Evolutionary conservation across 345 rosid genomes (phyloP).

Genomic region (Physaria fendleri): DNA sequence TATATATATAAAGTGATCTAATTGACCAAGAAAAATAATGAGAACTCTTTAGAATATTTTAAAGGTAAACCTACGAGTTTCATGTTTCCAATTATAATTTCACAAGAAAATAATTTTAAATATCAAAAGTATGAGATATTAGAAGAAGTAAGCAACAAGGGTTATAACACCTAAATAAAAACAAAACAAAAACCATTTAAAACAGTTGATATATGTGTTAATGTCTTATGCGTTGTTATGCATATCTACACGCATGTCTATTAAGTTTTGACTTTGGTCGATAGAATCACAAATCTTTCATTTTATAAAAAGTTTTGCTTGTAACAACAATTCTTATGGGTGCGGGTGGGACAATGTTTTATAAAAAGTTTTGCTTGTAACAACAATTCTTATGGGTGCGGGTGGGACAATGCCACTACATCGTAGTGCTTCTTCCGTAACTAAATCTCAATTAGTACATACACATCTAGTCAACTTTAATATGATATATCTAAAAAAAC

Average conservation of each 20-base stretch:
- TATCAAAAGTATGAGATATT: background rate
- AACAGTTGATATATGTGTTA: background rate
- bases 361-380: background rate
- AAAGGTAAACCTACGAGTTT: background rate
- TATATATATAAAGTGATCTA: background rate
- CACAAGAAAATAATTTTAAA: background rate
- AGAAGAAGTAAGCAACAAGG: background rate
- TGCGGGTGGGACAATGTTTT: conserved; percentile 31
- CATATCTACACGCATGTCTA: conserved; percentile 16
- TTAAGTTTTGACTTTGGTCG: conserved; percentile 21
- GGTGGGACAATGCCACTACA: conserved; percentile 32
- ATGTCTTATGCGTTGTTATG: conserved; percentile 20
- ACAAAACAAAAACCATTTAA: background rate
- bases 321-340: background rate
- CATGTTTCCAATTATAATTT: background rate
- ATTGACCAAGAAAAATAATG: background rate
- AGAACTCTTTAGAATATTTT: background rate
- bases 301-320: background rate
- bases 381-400: conserved; percentile 13
- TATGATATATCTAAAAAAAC: conserved; percentile 1
- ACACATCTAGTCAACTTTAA: conserved; percentile 24
- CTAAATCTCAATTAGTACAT: conserved; percentile 24
- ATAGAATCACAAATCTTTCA: conserved; percentile 11
- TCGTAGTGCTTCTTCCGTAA: conserved; percentile 26
- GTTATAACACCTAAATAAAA: background rate